Conservation (phyloP, 768 basidiomycete species). For the Amanita rubescens region DNA sequence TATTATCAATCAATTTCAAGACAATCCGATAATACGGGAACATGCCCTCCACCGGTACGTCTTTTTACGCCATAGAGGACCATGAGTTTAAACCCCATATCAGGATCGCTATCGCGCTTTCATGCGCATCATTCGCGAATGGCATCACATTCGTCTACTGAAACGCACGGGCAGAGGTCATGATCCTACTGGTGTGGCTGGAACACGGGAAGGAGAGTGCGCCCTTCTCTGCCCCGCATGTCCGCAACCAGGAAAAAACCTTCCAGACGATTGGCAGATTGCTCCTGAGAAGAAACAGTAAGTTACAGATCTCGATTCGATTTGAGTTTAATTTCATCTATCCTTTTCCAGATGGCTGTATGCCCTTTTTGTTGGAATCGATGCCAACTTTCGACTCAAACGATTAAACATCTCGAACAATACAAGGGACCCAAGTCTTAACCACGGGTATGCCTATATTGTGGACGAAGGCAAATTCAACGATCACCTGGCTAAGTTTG, state of each 20-base stretch:
- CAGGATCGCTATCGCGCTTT: not conserved
- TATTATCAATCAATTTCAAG: no score
- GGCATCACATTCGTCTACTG: not conserved
- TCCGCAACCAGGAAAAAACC: constrained; percentile 2
- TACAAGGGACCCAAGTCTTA: constrained; percentile 2
- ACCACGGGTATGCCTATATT: no score
- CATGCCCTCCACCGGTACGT: no score
- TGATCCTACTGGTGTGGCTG: not conserved
- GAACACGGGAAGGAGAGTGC: not conserved
- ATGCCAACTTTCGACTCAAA: constrained; percentile 16
- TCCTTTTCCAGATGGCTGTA: constrained; percentile 12
- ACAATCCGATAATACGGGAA: no score
- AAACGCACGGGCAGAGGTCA: constrained; percentile 2
- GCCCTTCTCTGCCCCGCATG: constrained; percentile 6
- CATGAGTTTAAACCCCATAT: not conserved
- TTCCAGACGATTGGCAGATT: not conserved
- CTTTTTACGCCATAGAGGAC: no score
- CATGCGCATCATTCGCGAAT: not conserved
- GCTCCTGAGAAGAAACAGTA: not conserved
- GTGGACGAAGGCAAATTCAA: no score
- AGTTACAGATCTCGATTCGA: not conserved
- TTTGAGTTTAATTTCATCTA: not conserved
- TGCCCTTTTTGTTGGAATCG: constrained; percentile 9
- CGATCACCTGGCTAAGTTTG: no score
- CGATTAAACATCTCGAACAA: constrained; percentile 11